Conservation (phyloP, 2,329 filamentous ascomycete species). For the Aspergillus unguis region DNA sequence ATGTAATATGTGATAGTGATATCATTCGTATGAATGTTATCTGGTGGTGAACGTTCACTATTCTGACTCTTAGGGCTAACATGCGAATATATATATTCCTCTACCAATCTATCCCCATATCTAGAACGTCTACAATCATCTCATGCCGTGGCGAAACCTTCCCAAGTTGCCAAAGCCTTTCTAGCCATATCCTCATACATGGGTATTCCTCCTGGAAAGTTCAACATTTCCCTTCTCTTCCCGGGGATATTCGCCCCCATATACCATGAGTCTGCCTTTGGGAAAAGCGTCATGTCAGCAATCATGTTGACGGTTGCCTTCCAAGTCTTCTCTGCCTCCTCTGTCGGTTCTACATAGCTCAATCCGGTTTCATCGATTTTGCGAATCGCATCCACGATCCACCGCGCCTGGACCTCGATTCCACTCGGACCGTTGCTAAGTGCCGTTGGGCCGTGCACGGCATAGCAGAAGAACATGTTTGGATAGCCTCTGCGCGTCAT, state of each 20-base stretch:
- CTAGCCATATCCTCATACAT: slow-evolving; percentile 2
- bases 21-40: too few species aligned
- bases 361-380: slow-evolving; percentile 48
- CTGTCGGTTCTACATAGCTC: slow-evolving; percentile 51
- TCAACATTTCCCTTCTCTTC: slow-evolving; percentile 15
- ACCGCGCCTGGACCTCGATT: background rate
- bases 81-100: too few species aligned
- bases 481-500: slow-evolving; percentile 42
- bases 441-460: slow-evolving; percentile 55
- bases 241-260: slow-evolving; percentile 25
- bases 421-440: slow-evolving; percentile 53
- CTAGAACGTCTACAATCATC: background rate
- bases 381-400: slow-evolving; percentile 42
- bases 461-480: slow-evolving; percentile 55
- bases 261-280: slow-evolving; percentile 35
- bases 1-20: too few species aligned
- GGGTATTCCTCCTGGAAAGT: slow-evolving; percentile 9
- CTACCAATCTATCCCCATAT: too few species aligned
- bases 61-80: too few species aligned
- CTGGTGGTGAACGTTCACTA: too few species aligned
- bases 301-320: slow-evolving; percentile 48
- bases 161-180: slow-evolving; percentile 7
- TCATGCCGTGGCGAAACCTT: slow-evolving; percentile 2
- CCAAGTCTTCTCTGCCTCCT: slow-evolving; percentile 49
- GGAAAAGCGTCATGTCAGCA: slow-evolving; percentile 49